phyloP scores from a whole-genome alignment of 2,329 filamentous ascomycete species.

The Gaeumannomyces sp. region DNA sequence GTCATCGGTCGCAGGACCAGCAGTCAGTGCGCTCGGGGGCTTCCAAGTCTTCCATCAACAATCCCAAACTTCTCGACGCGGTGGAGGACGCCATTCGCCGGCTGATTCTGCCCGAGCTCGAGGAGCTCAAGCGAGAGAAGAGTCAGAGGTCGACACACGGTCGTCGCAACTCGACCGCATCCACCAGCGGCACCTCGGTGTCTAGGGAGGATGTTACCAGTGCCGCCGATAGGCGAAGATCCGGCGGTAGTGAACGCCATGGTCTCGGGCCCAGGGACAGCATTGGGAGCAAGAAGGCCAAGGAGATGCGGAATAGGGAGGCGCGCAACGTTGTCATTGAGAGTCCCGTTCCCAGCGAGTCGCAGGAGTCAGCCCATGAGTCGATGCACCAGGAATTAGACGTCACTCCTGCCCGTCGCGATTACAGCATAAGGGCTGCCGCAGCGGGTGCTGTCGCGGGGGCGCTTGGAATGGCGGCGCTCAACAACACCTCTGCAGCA shows the following conservation, averaged over 20 bases:
- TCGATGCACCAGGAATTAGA: slow-evolving; percentile 30
- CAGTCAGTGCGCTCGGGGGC: slow-evolving; percentile 44
- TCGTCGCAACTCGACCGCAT: slow-evolving; percentile 58
- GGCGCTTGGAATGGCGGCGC: slow-evolving; percentile 29
- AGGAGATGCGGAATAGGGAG: slow-evolving; percentile 44
- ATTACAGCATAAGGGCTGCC: slow-evolving; percentile 36
- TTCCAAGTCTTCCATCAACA: slow-evolving; percentile 74
- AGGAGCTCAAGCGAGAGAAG: slow-evolving; percentile 84
- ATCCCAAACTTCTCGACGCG: slow-evolving; percentile 82
- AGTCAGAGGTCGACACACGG: slow-evolving; percentile 59
- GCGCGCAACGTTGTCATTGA: slow-evolving; percentile 49
- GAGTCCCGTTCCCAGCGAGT: slow-evolving; percentile 40
- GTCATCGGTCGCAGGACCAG: slow-evolving; percentile 50
- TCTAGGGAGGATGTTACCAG: slow-evolving; percentile 43
- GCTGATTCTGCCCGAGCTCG: slow-evolving; percentile 84
- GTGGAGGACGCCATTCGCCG: slow-evolving; percentile 90
- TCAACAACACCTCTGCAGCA: slow-evolving; percentile 32
- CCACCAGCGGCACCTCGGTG: slow-evolving; percentile 48
- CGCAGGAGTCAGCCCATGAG: slow-evolving; percentile 40
- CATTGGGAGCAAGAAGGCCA: slow-evolving; percentile 26
- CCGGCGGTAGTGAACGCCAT: slow-evolving; percentile 49
- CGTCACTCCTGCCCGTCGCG: slow-evolving; percentile 35
- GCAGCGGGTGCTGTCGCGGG: slow-evolving; percentile 38
- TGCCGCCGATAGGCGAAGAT: slow-evolving; percentile 56
- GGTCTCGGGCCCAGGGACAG: slow-evolving; percentile 48